Conservation (phyloP, 2,329 filamentous ascomycete genomes). For the Whalleya microplaca region DNA sequence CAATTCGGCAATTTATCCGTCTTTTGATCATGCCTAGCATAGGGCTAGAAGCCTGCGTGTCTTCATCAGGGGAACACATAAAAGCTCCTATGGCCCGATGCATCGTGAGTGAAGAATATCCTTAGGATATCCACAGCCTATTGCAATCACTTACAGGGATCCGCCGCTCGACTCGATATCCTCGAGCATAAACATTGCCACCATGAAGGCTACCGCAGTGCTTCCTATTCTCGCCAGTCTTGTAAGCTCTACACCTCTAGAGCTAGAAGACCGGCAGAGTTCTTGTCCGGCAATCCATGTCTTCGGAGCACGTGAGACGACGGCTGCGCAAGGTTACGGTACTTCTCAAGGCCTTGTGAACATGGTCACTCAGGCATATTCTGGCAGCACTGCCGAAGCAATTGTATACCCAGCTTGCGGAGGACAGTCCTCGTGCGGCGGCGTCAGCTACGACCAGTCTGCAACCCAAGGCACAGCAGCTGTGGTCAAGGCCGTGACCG, state of each 20-base stretch:
- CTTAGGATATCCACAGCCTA: too few species aligned
- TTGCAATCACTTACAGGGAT: too few species aligned
- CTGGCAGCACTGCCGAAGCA: slow-evolving; percentile 39
- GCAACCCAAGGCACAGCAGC: slow-evolving; percentile 57
- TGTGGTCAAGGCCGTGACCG: slow-evolving; percentile 59
- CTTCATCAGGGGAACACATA: too few species aligned
- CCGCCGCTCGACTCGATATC: neutral
- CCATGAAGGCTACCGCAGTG: neutral
- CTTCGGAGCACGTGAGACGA: slow-evolving; percentile 57
- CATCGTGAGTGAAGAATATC: too few species aligned
- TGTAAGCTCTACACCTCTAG: neutral
- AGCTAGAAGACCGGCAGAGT: neutral
- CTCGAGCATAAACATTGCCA: neutral
- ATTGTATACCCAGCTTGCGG: slow-evolving; percentile 59
- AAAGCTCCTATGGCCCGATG: too few species aligned
- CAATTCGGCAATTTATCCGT: neutral
- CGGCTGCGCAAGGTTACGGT: slow-evolving; percentile 49
- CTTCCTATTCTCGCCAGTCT: neutral
- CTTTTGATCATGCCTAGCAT: neutral
- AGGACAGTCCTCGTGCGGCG: slow-evolving; percentile 58
- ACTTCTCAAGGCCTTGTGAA: slow-evolving; percentile 49
- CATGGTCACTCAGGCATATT: slow-evolving; percentile 46
- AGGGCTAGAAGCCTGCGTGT: neutral
- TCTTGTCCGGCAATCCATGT: slow-evolving; percentile 51
- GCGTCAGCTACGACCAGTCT: slow-evolving; percentile 59